Conservation (phyloP, 139 green algal genomes). For the Monoraphidium neglectum region DNA sequence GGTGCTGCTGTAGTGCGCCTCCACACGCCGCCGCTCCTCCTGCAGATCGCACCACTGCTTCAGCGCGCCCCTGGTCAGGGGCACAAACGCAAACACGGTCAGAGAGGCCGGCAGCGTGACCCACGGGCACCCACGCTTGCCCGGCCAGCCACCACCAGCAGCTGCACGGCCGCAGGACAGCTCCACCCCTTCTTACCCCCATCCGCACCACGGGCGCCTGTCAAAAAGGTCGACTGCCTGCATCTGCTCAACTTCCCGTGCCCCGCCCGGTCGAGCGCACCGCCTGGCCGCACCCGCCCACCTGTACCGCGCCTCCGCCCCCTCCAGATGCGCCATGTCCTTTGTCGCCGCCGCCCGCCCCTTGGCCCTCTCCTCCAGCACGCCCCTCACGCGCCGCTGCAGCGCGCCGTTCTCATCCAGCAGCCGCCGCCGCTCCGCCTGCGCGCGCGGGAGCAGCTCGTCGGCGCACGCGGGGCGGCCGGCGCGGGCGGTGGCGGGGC, state of each 20-base stretch:
- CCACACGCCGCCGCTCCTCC: slow-evolving; percentile 50
- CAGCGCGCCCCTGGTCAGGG: slow-evolving; percentile 49
- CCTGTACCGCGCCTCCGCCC: slow-evolving; percentile 53
- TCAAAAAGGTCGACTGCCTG: too few relatives aligned
- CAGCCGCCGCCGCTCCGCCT: slow-evolving; percentile 47
- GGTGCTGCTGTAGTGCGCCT: slow-evolving; percentile 52
- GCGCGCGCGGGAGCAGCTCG: slow-evolving; percentile 12
- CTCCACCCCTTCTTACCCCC: too few relatives aligned
- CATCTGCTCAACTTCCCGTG: too few relatives aligned
- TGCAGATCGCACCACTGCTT: slow-evolving; percentile 61
- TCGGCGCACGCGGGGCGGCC: background rate
- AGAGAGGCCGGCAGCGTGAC: too few relatives aligned
- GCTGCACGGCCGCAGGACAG: too few relatives aligned
- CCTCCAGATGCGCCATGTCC: slow-evolving; percentile 54
- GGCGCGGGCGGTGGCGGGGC: background rate
- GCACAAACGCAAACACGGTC: too few relatives aligned
- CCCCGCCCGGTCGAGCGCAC: too few relatives aligned
- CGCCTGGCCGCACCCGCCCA: background rate
- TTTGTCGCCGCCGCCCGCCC: slow-evolving; percentile 39
- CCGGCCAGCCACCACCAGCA: too few relatives aligned
- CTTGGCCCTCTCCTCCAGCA: slow-evolving; percentile 56
- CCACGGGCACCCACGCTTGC: too few relatives aligned
- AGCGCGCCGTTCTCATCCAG: slow-evolving; percentile 52
- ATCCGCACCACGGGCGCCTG: too few relatives aligned
- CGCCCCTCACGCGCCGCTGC: slow-evolving; percentile 46